Base-by-base conservation (phyloP, 305 asterid genomes). In the Solanum chacoense region DNA sequence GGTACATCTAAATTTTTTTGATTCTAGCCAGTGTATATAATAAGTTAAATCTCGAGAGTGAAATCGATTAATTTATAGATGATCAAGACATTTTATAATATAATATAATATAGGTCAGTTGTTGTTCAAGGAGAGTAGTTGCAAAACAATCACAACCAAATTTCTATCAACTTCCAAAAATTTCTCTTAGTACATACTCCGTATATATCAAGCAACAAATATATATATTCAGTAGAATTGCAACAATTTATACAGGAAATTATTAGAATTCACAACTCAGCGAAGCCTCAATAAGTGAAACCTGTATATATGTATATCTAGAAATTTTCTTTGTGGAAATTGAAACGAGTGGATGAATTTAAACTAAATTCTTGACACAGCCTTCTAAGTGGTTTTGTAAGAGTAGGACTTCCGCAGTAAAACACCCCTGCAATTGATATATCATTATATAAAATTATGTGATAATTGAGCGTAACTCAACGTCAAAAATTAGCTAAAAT, bases 241-340 rank as follows among this genome's bases (percentile, higher is more conserved):
- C 28, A 86, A 72, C 31, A 78, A 12, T 38, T 78, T 78, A 77
- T 37, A 78, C 55, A 37, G 13, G 63, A 24, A 37, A 78, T 78
- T 78, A 78, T 78, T n/a, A 36, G 34, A n/a, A 26, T 80, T 80
- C 67, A 26, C 26, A 80, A 5, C 14, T 14, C 85, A 26, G 16
- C 40, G 85, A 79, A 40, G 26, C n/a, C 37, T 38, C 65, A 40
- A 40, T 22, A 40, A 26, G 14, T 81, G 71, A 50, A 81, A 29
- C 74, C 11, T 50, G 24, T 36, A 35, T 32, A 22, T 36, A 34
- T 50, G 22, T 65, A 18, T 72, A 28, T 65, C 88, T 93, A 96
- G 92, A 96, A 96, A 90, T 95, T 96, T 91, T 96, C 99, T 93
- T 96, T 95, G 94, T 96, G 99, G 88, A 96, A 96, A 74, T 93